Conservation (phyloP, 805 yeast genomes). For the Dipodascopsis uninucleata region DNA sequence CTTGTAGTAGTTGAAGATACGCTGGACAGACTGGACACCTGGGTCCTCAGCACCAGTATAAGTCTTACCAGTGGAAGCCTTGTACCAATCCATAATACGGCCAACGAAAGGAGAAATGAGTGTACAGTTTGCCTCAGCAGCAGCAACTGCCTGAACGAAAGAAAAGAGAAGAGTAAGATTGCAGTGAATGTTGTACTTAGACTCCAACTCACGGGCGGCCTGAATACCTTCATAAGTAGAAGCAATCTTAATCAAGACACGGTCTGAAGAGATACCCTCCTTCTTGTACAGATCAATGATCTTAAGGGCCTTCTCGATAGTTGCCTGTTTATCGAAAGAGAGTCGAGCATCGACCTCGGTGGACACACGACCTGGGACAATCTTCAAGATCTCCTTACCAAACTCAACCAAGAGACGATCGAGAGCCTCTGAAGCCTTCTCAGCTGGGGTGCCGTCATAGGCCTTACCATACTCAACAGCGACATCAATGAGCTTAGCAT, state of each 20-base stretch:
- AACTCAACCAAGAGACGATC: slow-evolving; percentile 93
- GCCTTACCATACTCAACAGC: slow-evolving; percentile 83
- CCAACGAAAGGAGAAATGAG: slow-evolving; percentile 98
- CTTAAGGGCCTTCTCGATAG: slow-evolving; percentile 88
- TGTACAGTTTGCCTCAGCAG: slow-evolving; percentile 96
- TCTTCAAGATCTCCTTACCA: slow-evolving; percentile 86
- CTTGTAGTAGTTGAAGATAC: slow-evolving; percentile 95
- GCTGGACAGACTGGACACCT: slow-evolving; percentile 88
- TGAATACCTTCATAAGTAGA: slow-evolving; percentile 99
- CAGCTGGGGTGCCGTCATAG: slow-evolving; percentile 42
- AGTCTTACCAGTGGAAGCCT: slow-evolving; percentile 85
- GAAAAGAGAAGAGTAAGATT: slow-evolving; percentile 95
- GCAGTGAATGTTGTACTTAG: slow-evolving; percentile 85
- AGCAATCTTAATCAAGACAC: slow-evolving; percentile 93
- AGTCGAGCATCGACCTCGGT: slow-evolving; percentile 99
- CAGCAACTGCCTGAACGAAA: slow-evolving; percentile 95
- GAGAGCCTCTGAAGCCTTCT: slow-evolving; percentile 75
- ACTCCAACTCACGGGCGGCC: slow-evolving; percentile 94
- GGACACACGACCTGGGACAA: slow-evolving; percentile 98
- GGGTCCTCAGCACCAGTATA: slow-evolving; percentile 84
- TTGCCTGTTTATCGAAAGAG: slow-evolving; percentile 91
- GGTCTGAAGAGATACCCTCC: slow-evolving; percentile 80
- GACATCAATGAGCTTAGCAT: slow-evolving; percentile 81
- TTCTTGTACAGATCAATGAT: slow-evolving; percentile 82
- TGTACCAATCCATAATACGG: slow-evolving; percentile 98